Evolutionary conservation across 768 basidiomycete species (phyloP), one percentile per base, ranked within the genome.

Genomic region (Boletus subparvulus): DNA sequence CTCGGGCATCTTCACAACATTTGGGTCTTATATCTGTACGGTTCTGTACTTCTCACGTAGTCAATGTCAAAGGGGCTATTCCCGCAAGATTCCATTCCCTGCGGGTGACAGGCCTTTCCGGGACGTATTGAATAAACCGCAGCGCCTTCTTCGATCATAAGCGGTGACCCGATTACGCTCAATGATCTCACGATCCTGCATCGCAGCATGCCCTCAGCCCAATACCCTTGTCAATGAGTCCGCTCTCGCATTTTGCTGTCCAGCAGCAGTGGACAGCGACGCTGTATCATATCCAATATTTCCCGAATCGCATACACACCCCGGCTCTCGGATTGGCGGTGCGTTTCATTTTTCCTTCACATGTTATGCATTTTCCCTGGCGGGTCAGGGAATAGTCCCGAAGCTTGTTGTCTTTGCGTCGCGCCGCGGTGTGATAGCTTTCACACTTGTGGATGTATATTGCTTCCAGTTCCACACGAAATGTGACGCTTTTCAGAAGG

Each of bases 121-220:
- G 47, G 67, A 64, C 61, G 64, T 61, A 66, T 56, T 60, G 43
- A 47, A 53, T 47, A 33, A 55, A 16, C 36, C 54, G 55, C 61
- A 67, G 64, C 40, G 59, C 50, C 67, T 69, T 64, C 64, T 59
- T 55, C 62, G 59, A 69, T 67, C 67, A 51, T 36, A 26, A 46
- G 47, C 43, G 52, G 58, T 37, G 62, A 55, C 51, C 47, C n/a
- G 54, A 60, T 65, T 58, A 60, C 64, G 55, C 63, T 55, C 60
- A 43, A 24, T 52, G 49, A 63, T 59, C 41, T 45, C 46, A 55
- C 60, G 51, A 58, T 60, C 54, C 35, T 46, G 59, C 48, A 55
- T 64, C 58, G 41, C 65, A 62, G 42, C 60, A 55, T 45, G 40
- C 65, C 67, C 65, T 60, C 50, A 61, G 41, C 68, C 67, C 67